phyloP scores from a whole-genome alignment of 768 basidiomycete species.

The Mycena olivaceomarginata region DNA sequence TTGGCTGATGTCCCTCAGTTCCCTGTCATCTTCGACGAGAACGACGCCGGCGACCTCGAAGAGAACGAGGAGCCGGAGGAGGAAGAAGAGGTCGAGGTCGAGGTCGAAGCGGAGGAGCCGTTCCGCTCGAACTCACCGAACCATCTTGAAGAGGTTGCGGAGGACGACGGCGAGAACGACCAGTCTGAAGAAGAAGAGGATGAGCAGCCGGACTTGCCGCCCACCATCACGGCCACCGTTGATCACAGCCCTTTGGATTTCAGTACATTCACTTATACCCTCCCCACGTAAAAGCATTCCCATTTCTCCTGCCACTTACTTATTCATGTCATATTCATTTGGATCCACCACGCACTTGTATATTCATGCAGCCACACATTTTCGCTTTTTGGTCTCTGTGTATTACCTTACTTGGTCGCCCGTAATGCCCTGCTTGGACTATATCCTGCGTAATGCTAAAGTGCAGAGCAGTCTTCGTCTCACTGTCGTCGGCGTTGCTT shows the following conservation, averaged over 20 bases:
- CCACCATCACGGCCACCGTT: slow-evolving; percentile 34
- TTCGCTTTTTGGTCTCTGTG: slow-evolving; percentile 26
- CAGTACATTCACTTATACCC: slow-evolving; percentile 30
- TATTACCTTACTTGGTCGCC: slow-evolving; percentile 20
- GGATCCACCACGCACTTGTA: slow-evolving; percentile 38
- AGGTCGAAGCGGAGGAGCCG: slow-evolving; percentile 65
- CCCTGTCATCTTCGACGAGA: slow-evolving; percentile 85
- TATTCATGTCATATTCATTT: slow-evolving; percentile 21
- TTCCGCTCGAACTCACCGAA: slow-evolving; percentile 33
- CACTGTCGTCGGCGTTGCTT: background rate
- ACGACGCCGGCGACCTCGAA: slow-evolving; percentile 77
- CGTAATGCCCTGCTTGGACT: slow-evolving; percentile 31
- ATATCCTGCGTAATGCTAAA: background rate
- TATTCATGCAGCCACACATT: slow-evolving; percentile 35
- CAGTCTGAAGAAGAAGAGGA: background rate
- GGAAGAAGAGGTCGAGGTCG: slow-evolving; percentile 50
- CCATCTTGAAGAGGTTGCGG: slow-evolving; percentile 42
- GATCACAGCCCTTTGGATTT: slow-evolving; percentile 43
- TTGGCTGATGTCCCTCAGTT: slow-evolving; percentile 59
- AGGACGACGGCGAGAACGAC: slow-evolving; percentile 27
- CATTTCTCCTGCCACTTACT: slow-evolving; percentile 5
- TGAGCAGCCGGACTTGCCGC: slow-evolving; percentile 26
- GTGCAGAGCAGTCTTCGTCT: background rate
- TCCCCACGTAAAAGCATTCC: slow-evolving; percentile 20
- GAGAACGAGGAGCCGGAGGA: slow-evolving; percentile 82